Conservation (phyloP, 768 basidiomycete species). For the Tephrocybe sp. region DNA sequence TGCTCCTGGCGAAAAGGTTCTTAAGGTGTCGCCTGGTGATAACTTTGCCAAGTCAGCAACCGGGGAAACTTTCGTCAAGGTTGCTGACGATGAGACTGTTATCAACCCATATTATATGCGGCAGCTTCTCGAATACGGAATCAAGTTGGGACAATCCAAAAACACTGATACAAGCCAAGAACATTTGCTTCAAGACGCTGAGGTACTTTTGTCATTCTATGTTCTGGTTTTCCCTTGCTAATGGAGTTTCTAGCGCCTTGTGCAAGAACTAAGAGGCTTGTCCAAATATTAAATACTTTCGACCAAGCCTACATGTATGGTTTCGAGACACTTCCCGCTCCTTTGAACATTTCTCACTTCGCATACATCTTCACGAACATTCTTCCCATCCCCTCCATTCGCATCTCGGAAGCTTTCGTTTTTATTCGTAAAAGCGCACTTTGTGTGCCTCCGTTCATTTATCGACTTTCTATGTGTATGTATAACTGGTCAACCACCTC, state of each 20-base stretch:
- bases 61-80: slow-evolving; percentile 5
- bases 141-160: slow-evolving; percentile 49
- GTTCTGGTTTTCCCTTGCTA: background rate
- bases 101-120: slow-evolving; percentile 81
- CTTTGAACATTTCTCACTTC: slow-evolving; percentile 8
- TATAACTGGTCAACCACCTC: slow-evolving; percentile 5
- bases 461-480: slow-evolving; percentile 9
- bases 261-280: slow-evolving; percentile 43
- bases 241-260: slow-evolving; percentile 46
- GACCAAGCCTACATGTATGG: slow-evolving; percentile 16
- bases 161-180: slow-evolving; percentile 42
- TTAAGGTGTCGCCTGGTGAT: background rate
- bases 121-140: slow-evolving; percentile 70
- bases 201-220: slow-evolving; percentile 40
- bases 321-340: slow-evolving; percentile 1
- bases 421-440: slow-evolving; percentile 7
- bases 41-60: slow-evolving; percentile 2
- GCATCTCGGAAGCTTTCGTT: slow-evolving; percentile 2
- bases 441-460: slow-evolving; percentile 4
- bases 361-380: slow-evolving; percentile 8
- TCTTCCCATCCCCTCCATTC: slow-evolving; percentile 4
- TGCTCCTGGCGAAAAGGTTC: slow-evolving; percentile 4
- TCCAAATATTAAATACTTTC: slow-evolving; percentile 34
- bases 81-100: slow-evolving; percentile 54
- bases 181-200: slow-evolving; percentile 48